Conservation (phyloP, 1,139 yeast genomes). For the Eremothecium gossypii region DNA sequence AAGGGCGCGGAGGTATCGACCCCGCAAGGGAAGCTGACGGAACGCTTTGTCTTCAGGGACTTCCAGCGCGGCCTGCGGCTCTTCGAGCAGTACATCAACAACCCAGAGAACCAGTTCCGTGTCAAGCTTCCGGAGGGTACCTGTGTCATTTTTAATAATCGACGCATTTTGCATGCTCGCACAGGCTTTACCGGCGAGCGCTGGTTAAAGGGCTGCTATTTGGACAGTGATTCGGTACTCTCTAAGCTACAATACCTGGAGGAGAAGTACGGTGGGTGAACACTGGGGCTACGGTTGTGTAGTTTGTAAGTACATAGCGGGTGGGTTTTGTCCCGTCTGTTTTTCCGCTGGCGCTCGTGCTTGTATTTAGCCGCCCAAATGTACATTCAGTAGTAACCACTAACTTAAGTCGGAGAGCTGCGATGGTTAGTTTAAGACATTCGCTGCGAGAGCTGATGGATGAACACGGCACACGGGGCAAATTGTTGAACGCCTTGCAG, state of each 20-base stretch:
- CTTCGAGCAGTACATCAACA: slow-evolving; percentile 53
- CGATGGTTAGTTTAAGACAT: not conserved
- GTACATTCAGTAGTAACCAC: too few species aligned
- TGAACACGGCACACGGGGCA: not conserved
- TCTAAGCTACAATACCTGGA: slow-evolving; percentile 45
- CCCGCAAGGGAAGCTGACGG: slow-evolving; percentile 30
- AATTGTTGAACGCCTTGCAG: slow-evolving; percentile 2
- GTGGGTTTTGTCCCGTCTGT: too few species aligned
- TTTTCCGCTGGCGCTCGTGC: too few species aligned
- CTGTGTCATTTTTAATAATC: slow-evolving; percentile 64
- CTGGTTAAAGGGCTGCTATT: slow-evolving; percentile 73
- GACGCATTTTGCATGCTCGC: slow-evolving; percentile 66
- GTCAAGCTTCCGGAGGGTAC: slow-evolving; percentile 52
- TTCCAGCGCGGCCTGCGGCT: slow-evolving; percentile 50
- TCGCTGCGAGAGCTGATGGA: slow-evolving; percentile 3
- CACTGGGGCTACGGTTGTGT: too few species aligned
- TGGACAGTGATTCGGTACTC: slow-evolving; percentile 63
- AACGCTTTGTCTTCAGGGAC: slow-evolving; percentile 37
- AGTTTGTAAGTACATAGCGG: too few species aligned
- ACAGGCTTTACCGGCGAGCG: slow-evolving; percentile 52
- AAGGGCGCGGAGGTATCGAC: slow-evolving; percentile 20
- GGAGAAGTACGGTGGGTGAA: slow-evolving; percentile 10
- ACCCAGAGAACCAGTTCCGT: slow-evolving; percentile 46
- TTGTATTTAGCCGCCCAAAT: too few species aligned
- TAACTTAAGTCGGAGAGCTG: not conserved